phyloP scores from a whole-genome alignment of 2,329 filamentous ascomycete species.

The Xylariomycetidae sp. region DNA sequence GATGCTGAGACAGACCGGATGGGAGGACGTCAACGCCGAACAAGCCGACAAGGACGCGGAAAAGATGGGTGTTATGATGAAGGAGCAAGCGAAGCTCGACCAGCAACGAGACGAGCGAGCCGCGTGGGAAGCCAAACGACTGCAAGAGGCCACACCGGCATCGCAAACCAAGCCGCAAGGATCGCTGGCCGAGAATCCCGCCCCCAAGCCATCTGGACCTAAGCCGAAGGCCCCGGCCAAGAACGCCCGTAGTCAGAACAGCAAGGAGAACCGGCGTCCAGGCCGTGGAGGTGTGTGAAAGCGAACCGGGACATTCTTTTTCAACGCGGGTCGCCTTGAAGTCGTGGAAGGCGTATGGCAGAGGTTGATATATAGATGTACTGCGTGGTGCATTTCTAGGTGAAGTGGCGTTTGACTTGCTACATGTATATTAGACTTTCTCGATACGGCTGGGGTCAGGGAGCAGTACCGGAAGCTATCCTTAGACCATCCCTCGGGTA shows the following conservation, averaged over 20 bases:
- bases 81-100: slow-evolving; percentile 15
- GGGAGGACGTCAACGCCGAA: slow-evolving; percentile 56
- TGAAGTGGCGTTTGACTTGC: no score
- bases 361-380: no score
- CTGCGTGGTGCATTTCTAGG: no score
- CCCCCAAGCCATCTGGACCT: background rate
- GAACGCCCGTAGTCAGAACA: background rate
- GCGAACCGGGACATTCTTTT: no score
- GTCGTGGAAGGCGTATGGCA: no score
- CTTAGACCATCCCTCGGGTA: no score
- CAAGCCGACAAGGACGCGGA: slow-evolving; percentile 27
- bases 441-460: no score
- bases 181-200: background rate
- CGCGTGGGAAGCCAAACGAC: background rate
- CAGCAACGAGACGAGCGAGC: slow-evolving; percentile 4
- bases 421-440: no score
- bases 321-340: no score
- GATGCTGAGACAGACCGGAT: slow-evolving; percentile 61
- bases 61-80: slow-evolving; percentile 21
- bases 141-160: background rate
- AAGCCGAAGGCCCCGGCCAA: background rate
- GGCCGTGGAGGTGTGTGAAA: background rate
- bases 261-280: slow-evolving; percentile 4
- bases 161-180: no score
- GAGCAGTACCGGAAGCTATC: no score